These are phyloP conservation scores for Boletus sp. DNA, from an alignment of 768 basidiomycete genomes.

Conservation along the genomic window DNA sequence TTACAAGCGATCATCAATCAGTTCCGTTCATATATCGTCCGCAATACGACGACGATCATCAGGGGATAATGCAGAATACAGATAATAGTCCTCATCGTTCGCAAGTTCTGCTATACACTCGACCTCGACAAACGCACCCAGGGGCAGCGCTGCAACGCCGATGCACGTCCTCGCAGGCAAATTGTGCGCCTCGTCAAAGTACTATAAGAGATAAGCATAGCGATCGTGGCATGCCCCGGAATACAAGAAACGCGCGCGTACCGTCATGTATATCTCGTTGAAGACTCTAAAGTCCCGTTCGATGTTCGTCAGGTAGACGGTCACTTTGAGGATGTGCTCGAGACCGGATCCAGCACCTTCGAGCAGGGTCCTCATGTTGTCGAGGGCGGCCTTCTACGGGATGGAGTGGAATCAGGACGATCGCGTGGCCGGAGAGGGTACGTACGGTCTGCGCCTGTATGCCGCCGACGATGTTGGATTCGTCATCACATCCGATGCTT, in stretches of 20 bases:
- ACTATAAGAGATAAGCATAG: constrained; percentile 23
- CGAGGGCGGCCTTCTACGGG: constrained; percentile 35
- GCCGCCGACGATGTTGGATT: constrained; percentile 36
- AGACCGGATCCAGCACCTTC: constrained; percentile 38
- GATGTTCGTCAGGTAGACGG: constrained; percentile 39
- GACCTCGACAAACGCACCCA: constrained; percentile 57
- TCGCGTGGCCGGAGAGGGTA: not conserved
- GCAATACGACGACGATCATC: too few relatives aligned
- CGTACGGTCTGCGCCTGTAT: constrained; percentile 39
- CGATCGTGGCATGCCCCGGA: not conserved
- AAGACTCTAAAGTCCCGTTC: constrained; percentile 37
- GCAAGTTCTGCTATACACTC: constrained; percentile 52
- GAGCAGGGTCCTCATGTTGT: constrained; percentile 39
- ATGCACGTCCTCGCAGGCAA: constrained; percentile 60
- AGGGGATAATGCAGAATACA: too few relatives aligned
- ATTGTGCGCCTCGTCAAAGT: constrained; percentile 40
- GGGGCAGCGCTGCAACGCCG: constrained; percentile 51
- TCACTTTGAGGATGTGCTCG: constrained; percentile 41
- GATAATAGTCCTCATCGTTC: too few relatives aligned
- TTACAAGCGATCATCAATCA: too few relatives aligned
- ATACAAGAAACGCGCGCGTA: constrained; percentile 2
- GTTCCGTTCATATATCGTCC: too few relatives aligned
- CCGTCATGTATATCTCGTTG: constrained; percentile 40
- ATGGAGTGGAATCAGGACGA: not conserved
- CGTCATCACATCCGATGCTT: constrained; percentile 35